Evolutionary conservation across 2,329 filamentous ascomycete genomes (phyloP).

Genomic region (Colletotrichum godetiae): DNA sequence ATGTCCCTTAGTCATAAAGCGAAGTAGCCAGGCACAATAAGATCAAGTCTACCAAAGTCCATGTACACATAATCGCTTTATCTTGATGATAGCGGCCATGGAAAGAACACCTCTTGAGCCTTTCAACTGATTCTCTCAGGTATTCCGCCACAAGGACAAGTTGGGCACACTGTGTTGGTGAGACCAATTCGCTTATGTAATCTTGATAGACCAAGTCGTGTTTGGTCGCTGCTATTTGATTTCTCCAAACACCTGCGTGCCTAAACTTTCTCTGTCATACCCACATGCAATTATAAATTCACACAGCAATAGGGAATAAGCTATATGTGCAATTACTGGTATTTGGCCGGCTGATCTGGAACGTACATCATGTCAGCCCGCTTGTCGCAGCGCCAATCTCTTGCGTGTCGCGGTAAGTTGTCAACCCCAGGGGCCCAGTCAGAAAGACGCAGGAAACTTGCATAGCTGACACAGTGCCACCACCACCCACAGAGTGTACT

Average conservation of each 20-base stretch:
- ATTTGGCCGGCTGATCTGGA: neutral
- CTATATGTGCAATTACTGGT: neutral
- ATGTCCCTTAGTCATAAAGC: too few species aligned
- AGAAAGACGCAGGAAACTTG: neutral
- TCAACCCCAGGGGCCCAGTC: neutral
- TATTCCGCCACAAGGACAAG: too few species aligned
- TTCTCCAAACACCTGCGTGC: neutral
- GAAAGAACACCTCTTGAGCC: too few species aligned
- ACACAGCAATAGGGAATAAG: neutral
- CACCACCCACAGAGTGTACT: neutral
- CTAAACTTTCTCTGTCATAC: neutral
- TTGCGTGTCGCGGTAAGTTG: neutral
- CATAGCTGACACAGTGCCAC: neutral
- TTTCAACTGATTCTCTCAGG: too few species aligned
- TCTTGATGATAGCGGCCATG: too few species aligned
- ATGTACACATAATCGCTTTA: too few species aligned
- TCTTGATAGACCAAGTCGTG: neutral
- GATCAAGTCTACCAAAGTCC: too few species aligned
- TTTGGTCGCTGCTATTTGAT: neutral
- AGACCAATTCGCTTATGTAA: neutral
- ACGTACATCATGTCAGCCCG: neutral
- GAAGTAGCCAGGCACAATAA: too few species aligned
- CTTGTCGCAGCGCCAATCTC: neutral
- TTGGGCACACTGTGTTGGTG: neutral
- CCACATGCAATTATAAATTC: neutral